Conservation (phyloP, 176 grass and related monocot species). For the Aegilops longissima region DNA sequence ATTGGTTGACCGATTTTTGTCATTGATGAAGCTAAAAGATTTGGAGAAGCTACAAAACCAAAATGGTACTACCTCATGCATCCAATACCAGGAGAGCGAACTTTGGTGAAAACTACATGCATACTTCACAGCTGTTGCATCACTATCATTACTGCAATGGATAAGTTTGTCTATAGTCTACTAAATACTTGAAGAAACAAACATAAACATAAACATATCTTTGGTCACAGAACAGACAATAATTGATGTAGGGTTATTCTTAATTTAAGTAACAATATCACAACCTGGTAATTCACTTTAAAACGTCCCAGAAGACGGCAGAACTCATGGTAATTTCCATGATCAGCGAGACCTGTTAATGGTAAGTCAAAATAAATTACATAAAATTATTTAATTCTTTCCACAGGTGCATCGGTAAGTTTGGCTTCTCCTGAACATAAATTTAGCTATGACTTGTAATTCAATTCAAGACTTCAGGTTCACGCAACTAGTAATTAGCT, state of each 20-base stretch:
- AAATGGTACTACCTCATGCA: neutral
- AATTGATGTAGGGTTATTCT: constrained; percentile 17
- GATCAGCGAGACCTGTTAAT: constrained; percentile 92
- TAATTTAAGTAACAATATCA: constrained; percentile 14
- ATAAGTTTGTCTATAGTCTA: neutral
- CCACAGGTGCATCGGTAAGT: neutral
- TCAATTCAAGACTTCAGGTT: neutral
- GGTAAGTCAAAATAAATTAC: constrained; percentile 17
- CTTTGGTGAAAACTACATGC: neutral
- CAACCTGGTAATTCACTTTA: constrained; percentile 96
- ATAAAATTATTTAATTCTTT: constrained; percentile 3
- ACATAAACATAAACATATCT: constrained; percentile 6
- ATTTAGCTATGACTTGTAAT: neutral
- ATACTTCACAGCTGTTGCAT: neutral
- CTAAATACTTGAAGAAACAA: neutral
- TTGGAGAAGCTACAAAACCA: neutral
- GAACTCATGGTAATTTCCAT: constrained; percentile 99
- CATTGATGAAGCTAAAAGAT: neutral
- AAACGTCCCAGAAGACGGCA: constrained; percentile 95
- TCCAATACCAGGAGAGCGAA: neutral
- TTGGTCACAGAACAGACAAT: constrained; percentile 24
- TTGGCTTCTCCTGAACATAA: constrained; percentile 16
- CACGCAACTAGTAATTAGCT: neutral
- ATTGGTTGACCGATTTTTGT: constrained; percentile 5
- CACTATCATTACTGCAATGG: neutral